Percentiles rank a stretch among this genome's conserved stretches.
These are phyloP conservation scores for Phlyctochytrium arcticum DNA, from an alignment of 192 early-diverging fungal species.

Conservation along the genomic window DNA sequence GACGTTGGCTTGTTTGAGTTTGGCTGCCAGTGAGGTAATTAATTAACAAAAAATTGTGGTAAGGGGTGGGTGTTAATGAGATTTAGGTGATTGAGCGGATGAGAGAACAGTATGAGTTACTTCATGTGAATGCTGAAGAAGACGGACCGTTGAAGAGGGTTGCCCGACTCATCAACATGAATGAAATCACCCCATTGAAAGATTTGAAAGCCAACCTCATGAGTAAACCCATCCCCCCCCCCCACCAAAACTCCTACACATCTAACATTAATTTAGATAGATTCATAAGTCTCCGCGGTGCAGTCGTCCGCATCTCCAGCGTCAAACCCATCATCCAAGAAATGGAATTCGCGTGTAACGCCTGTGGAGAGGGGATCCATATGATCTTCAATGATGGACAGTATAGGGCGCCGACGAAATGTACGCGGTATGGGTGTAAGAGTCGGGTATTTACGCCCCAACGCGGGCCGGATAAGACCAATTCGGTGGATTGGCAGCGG, in stretches of 20 bases:
- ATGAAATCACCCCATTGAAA: constrained; percentile 59
- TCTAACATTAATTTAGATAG: constrained; percentile 36
- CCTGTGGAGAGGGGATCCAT: constrained; percentile 53
- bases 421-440: constrained; percentile 61
- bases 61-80: no score
- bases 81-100: background rate
- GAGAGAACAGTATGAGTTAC: background rate
- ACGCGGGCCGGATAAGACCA: constrained; percentile 44
- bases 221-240: constrained; percentile 39
- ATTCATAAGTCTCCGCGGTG: constrained; percentile 69
- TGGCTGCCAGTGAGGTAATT: background rate
- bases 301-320: constrained; percentile 71
- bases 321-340: constrained; percentile 64
- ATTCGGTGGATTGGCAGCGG: constrained; percentile 72
- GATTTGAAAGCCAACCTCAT: constrained; percentile 70
- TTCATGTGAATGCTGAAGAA: background rate
- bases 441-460: constrained; percentile 60
- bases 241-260: no score
- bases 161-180: constrained; percentile 26
- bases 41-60: no score
- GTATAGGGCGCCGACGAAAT: constrained; percentile 56
- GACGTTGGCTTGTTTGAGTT: background rate
- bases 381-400: constrained; percentile 63
- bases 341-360: constrained; percentile 59
- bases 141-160: background rate